Evolutionary conservation across 1,139 yeast genomes (phyloP), one percentile per base, ranked within the genome.

Genomic region (Pichia sp.): DNA sequence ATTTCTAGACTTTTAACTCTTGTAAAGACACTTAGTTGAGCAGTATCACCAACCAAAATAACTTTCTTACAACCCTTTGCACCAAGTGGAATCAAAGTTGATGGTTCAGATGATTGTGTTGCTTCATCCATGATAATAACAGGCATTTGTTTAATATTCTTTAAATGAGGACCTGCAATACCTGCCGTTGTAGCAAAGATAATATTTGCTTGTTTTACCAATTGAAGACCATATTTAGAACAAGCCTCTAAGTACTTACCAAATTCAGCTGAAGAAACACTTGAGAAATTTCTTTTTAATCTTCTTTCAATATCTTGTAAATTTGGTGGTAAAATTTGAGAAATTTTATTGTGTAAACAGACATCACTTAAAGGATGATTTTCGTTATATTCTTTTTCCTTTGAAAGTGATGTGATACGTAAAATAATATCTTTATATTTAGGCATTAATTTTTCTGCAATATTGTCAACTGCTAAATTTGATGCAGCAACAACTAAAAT

Each of bases 401-500:
- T 84, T 48, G 80, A 79, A 48, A 70, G 71, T 0, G 89, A 79
- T 0, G 81, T 78, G 54, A 84, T 81, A 70, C 91, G 73, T 49
- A 84, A 64, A 25, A 83, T 76, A 42, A 77, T 77, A 48, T 73
- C 73, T 8, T 75, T 77, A 56, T 79, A 78, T 43, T 74, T 73
- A 5, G 70, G 70, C 63, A 80, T 63, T 54, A 84, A 70, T 61
- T 84, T 83, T 61, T 84, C 90, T 0, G 89, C 90, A 65, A 84
- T 83, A 60, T 84, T 84, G 63, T 84, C 91, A 60, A 84, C 83
- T 2, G 91, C 90, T 63, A 84, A 81, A 61, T 84, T 84, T 0
- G 89, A 83, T 0, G 88, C 87, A 0, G 91, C 90, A 50, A 83
- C 88, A 50, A 84, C 88, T 54, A 83, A 70, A 43, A 84, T 81